A percentile compares a stretch with the other conserved stretches of the same genome.
Evolutionary conservation across 2,329 filamentous ascomycete species (phyloP).

Genomic region (Coniochaeta sp.): DNA sequence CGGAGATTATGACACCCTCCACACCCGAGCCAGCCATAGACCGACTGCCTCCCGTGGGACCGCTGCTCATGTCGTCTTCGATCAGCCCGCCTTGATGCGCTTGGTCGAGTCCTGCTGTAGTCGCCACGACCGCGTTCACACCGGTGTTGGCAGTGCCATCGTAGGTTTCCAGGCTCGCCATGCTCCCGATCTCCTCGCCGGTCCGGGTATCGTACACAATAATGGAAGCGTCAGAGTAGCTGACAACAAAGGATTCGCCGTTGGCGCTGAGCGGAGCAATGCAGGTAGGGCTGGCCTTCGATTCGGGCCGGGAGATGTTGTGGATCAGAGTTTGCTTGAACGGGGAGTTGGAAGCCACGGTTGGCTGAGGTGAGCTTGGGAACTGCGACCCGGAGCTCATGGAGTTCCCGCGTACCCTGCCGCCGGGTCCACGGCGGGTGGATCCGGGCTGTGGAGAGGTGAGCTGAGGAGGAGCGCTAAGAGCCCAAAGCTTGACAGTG

Average conservation of each 20-base stretch:
- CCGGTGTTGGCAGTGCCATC: slow-evolving; percentile 72
- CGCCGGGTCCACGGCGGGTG: slow-evolving; percentile 47
- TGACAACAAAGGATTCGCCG: slow-evolving; percentile 87
- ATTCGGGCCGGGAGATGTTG: slow-evolving; percentile 66
- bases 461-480: slow-evolving; percentile 82
- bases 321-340: slow-evolving; percentile 87
- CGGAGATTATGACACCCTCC: slow-evolving; percentile 90
- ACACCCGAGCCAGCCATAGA: slow-evolving; percentile 67
- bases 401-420: slow-evolving; percentile 80
- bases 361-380: slow-evolving; percentile 83
- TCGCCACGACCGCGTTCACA: slow-evolving; percentile 87
- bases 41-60: slow-evolving; percentile 66
- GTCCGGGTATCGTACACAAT: slow-evolving; percentile 88
- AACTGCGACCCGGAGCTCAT: slow-evolving; percentile 93
- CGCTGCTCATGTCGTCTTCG: slow-evolving; percentile 64
- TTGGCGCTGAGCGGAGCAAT: slow-evolving; percentile 81
- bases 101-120: slow-evolving; percentile 75
- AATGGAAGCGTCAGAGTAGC: slow-evolving; percentile 83
- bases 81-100: slow-evolving; percentile 50
- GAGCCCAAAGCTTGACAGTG: slow-evolving; percentile 86
- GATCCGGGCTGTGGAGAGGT: slow-evolving; percentile 69
- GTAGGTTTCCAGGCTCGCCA: slow-evolving; percentile 93
- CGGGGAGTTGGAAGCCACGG: slow-evolving; percentile 73
- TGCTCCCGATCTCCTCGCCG: slow-evolving; percentile 83
- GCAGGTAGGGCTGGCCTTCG: slow-evolving; percentile 73